Conservation (phyloP, 805 yeast genomes). For the Ogataea chonburiensis region DNA sequence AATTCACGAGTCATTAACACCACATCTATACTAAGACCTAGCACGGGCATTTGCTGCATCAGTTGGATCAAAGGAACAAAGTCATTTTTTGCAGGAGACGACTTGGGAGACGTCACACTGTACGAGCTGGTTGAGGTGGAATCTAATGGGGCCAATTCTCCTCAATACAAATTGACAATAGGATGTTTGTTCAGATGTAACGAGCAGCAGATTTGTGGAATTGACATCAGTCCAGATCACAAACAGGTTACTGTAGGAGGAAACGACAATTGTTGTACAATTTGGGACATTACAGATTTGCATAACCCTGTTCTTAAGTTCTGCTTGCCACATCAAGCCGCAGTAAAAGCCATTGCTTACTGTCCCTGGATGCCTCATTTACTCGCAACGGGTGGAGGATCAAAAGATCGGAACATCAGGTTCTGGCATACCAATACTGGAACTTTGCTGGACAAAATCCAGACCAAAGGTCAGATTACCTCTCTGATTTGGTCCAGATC, state of each 20-base stretch:
- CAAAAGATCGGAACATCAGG: constrained; percentile 71
- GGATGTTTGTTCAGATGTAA: constrained; percentile 42
- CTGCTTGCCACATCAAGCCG: constrained; percentile 69
- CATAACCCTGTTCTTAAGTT: constrained; percentile 44
- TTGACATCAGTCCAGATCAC: constrained; percentile 54
- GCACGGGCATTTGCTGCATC: constrained; percentile 53
- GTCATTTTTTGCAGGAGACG: constrained; percentile 63
- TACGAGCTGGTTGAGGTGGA: constrained; percentile 33
- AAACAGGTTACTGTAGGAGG: constrained; percentile 75
- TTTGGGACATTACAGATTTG: constrained; percentile 63
- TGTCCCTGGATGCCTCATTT: constrained; percentile 87
- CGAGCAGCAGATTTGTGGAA: constrained; percentile 63
- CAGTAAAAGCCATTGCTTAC: constrained; percentile 84
- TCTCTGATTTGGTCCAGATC: constrained; percentile 72
- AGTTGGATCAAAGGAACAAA: constrained; percentile 52
- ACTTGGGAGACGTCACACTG: constrained; percentile 54
- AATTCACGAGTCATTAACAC: constrained; percentile 22
- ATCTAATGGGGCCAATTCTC: constrained; percentile 1
- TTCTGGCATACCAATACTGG: constrained; percentile 89
- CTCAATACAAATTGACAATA: constrained; percentile 16
- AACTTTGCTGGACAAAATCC: constrained; percentile 54
- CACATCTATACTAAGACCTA: constrained; percentile 26
- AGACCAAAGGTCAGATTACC: constrained; percentile 74
- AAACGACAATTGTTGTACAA: constrained; percentile 74
- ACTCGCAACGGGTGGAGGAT: constrained; percentile 90